Conservation (phyloP, 768 basidiomycete species). For the Dioszegia hungarica region DNA sequence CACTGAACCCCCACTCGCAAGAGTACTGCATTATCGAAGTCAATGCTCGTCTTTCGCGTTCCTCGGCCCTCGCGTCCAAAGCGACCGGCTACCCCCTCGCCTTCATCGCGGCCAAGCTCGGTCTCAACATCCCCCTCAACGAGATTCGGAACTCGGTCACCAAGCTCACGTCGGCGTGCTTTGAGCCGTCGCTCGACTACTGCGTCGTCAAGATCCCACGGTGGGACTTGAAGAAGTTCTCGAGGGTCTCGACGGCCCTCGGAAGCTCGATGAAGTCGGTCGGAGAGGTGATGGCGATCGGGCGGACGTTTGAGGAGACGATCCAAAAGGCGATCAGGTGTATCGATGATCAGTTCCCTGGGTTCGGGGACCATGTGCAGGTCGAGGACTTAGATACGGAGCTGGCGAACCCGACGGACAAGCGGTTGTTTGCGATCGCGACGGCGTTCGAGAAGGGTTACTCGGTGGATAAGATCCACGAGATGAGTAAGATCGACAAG, state of each 20-base stretch:
- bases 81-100: conserved; percentile 97
- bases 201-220: conserved; percentile 97
- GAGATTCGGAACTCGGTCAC: conserved; percentile 98
- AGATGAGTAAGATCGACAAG: conserved; percentile 96
- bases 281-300: conserved; percentile 99
- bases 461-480: conserved; percentile 90
- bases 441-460: conserved; percentile 89
- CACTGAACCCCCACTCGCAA: conserved; percentile 86
- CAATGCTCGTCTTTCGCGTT: conserved; percentile 96
- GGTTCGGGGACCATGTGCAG: conserved; percentile 67
- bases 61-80: conserved; percentile 95
- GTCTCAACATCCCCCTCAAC: conserved; percentile 92
- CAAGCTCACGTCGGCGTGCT: conserved; percentile 92
- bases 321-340: conserved; percentile 96
- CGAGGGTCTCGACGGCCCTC: conserved; percentile 77
- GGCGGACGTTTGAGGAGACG: conserved; percentile 95
- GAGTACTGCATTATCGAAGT: conserved; percentile 99
- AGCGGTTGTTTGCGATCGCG: conserved; percentile 93
- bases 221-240: conserved; percentile 99
- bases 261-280: conserved; percentile 99
- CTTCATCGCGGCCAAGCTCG: conserved; percentile 96
- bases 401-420: conserved; percentile 88
- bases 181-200: conserved; percentile 96
- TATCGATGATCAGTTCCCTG: conserved; percentile 90
- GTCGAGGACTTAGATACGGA: conserved; percentile 91